Conservation (phyloP, 192 early-diverging fungal genomes). For the Mortierella antarctica region DNA sequence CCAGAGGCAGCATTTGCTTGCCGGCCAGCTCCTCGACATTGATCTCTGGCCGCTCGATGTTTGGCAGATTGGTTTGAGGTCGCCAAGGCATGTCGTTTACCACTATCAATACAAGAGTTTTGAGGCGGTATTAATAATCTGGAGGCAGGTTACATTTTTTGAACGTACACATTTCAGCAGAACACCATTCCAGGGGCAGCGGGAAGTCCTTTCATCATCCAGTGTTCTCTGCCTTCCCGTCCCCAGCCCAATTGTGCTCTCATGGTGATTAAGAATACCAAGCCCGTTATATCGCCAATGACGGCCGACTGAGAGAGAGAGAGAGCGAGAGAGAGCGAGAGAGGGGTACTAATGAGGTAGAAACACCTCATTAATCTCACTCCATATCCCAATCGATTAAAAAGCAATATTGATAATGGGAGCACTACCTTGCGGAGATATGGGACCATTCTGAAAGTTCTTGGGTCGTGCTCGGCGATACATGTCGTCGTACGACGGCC, state of each 20-base stretch:
- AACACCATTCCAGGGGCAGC: too few relatives aligned
- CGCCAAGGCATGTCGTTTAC: slow-evolving; percentile 30
- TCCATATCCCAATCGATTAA: slow-evolving; percentile 15
- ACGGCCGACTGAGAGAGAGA: too few relatives aligned
- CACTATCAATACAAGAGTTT: background rate
- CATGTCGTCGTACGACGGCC: slow-evolving; percentile 43
- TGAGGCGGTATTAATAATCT: too few relatives aligned
- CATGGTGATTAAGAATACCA: too few relatives aligned
- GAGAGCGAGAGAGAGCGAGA: too few relatives aligned
- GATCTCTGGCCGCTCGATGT: slow-evolving; percentile 48
- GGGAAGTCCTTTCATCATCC: too few relatives aligned
- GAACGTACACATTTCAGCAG: too few relatives aligned
- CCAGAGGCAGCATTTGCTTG: slow-evolving; percentile 64
- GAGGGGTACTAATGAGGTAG: background rate
- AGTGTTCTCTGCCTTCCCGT: too few relatives aligned
- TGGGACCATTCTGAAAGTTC: slow-evolving; percentile 34
- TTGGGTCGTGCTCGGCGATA: slow-evolving; percentile 49
- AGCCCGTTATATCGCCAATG: too few relatives aligned
- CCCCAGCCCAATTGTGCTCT: too few relatives aligned
- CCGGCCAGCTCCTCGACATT: slow-evolving; percentile 62
- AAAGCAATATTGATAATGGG: background rate
- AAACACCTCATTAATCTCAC: background rate
- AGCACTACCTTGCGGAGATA: slow-evolving; percentile 45
- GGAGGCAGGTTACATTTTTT: too few relatives aligned
- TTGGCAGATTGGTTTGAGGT: slow-evolving; percentile 37